Evolutionary conservation across 805 yeast species (phyloP), one percentile per base, ranked within the genome.

Genomic region (Grigorovia yakushimaensis): DNA sequence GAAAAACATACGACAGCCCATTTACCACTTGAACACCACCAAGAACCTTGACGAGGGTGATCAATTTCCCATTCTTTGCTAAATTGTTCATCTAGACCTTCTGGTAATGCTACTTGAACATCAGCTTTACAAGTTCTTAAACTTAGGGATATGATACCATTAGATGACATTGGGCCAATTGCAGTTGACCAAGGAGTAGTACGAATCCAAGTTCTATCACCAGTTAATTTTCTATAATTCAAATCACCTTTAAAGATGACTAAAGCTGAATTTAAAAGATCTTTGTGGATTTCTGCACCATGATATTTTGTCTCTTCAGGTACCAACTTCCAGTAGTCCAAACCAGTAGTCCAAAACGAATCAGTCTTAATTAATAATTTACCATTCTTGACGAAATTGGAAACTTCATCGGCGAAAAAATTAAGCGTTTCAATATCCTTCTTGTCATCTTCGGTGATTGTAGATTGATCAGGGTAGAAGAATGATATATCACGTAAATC

Each of bases 101-200:
- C 73, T 4, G 74, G 73, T 52, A 93, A 75, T 1, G 95, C 98
- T 39, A 86, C 96, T 46, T 84, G 81, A 6, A 89, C 98, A 62
- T 93, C 98, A 1, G 98, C 97, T 68, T 93, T 93, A 65, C 95
- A 83, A 2, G 98, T 93, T 71, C 99, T 80, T 57, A 93, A 73
- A 33, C 94, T 77, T 49, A 88, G 70, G 23, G 87, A 56, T 15
- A 79, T 81, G 47, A 93, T 69, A 8, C 81, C 81, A 27, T 81
- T 74, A 0, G 65, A 54, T 1, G 84, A 83, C 54, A 91, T 72
- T 4, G 78, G 75, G 47, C 84, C 85, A 50, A 91, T 75, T 4
- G 96, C 91, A 0, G 67, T 64, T 4, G 51, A 55, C 69, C 91
- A 94, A 2, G 88, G 74, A 0, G 95, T 86, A 2, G 88, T 78